Evolutionary conservation across 2,329 filamentous ascomycete species (phyloP).

Genomic region (Xylaria sp.): DNA sequence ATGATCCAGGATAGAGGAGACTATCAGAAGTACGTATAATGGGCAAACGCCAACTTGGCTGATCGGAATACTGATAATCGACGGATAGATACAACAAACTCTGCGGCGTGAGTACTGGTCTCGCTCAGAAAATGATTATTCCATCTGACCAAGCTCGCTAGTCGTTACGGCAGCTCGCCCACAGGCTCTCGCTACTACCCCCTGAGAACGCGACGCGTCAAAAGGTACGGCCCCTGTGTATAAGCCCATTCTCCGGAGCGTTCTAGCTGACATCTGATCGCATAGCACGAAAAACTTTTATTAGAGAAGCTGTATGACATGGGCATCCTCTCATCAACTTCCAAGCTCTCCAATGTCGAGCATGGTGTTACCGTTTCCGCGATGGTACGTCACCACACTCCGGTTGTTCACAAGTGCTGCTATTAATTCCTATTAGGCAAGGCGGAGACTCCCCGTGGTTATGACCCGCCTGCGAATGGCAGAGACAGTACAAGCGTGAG

Average conservation of each 20-base stretch:
- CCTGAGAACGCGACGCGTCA: conserved; percentile 79
- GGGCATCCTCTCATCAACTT: conserved; percentile 81
- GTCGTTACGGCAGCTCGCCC: conserved; percentile 90
- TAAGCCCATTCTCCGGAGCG: background rate
- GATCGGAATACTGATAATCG: conserved; percentile 16
- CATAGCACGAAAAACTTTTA: conserved; percentile 79
- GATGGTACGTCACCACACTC: conserved; percentile 58
- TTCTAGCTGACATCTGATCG: conserved; percentile 1
- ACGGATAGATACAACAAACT: conserved; percentile 65
- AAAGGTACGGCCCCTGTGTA: conserved; percentile 56
- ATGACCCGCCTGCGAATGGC: conserved; percentile 92
- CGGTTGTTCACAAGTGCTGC: background rate
- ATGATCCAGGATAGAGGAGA: conserved; percentile 90
- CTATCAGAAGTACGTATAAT: conserved; percentile 64
- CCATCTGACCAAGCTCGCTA: conserved; percentile 48
- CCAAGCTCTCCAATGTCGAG: conserved; percentile 83
- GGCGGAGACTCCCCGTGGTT: conserved; percentile 85
- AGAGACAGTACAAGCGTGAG: conserved; percentile 79
- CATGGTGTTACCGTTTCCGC: conserved; percentile 88
- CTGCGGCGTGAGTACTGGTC: conserved; percentile 68
- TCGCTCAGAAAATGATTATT: background rate
- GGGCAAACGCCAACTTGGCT: background rate
- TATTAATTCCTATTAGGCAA: conserved; percentile 58
- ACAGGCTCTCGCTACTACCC: conserved; percentile 86
- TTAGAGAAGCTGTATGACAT: conserved; percentile 94